Evolutionary conservation across 2,329 filamentous ascomycete species (phyloP).

Genomic region (Penicillium sp.): DNA sequence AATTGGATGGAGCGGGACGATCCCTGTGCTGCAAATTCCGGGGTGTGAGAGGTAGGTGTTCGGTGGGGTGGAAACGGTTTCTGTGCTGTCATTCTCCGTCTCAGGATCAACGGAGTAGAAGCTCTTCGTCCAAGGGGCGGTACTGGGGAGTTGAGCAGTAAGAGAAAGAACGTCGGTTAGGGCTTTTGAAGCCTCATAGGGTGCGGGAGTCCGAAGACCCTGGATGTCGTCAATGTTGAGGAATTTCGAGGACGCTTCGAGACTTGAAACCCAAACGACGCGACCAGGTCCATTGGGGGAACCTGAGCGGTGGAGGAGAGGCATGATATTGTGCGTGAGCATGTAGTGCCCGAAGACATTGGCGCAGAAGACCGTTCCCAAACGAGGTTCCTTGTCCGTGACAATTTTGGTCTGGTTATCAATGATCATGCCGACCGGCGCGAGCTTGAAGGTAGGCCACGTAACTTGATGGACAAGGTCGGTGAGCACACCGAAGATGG

Average conservation of each 20-base stretch:
- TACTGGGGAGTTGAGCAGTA: constrained; percentile 70
- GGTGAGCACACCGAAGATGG: constrained; percentile 62
- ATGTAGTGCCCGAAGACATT: constrained; percentile 97
- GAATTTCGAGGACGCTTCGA: constrained; percentile 67
- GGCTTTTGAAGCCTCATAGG: constrained; percentile 89
- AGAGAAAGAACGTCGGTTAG: constrained; percentile 84
- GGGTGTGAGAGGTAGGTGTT: constrained; percentile 82
- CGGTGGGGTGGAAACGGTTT: constrained; percentile 49
- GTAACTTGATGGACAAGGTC: constrained; percentile 72
- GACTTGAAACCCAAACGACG: constrained; percentile 84
- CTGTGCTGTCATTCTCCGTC: constrained; percentile 24
- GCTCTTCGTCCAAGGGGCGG: constrained; percentile 58
- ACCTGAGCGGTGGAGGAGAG: constrained; percentile 65
- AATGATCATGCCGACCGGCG: constrained; percentile 60
- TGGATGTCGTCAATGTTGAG: constrained; percentile 77
- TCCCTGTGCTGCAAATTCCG: constrained; percentile 80
- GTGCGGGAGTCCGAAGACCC: constrained; percentile 62
- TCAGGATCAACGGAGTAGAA: constrained; percentile 56
- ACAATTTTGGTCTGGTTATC: constrained; percentile 55
- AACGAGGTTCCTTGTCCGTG: constrained; percentile 55
- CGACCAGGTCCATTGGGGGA: constrained; percentile 58
- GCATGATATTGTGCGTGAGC: constrained; percentile 78
- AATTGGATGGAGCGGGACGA: constrained; percentile 74
- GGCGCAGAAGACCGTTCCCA: constrained; percentile 85
- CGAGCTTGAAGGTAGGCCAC: constrained; percentile 77